Conservation (phyloP, 1,284 basidiomycete species). For the Coriolopsis trogii region DNA sequence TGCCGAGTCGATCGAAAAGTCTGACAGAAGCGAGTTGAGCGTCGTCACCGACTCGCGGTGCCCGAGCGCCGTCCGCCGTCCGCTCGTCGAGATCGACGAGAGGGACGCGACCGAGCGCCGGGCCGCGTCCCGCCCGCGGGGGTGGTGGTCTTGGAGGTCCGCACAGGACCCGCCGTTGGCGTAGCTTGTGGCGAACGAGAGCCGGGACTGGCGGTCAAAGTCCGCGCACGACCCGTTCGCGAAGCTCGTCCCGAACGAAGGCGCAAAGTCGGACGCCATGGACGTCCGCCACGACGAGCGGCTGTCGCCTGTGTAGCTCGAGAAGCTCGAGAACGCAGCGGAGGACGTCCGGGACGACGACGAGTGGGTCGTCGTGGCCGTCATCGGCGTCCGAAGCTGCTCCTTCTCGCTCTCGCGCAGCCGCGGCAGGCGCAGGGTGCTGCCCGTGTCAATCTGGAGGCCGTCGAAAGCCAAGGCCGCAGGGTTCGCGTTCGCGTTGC, state of each 20-base stretch:
- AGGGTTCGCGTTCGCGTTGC: slow-evolving; percentile 12
- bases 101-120: slow-evolving; percentile 15
- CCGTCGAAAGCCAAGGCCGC: slow-evolving; percentile 5
- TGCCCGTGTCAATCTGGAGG: slow-evolving; percentile 9
- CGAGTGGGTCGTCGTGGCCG: too few relatives aligned
- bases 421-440: background rate
- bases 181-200: slow-evolving; percentile 6
- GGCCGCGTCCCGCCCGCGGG: background rate
- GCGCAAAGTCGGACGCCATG: slow-evolving; percentile 22
- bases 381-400: slow-evolving; percentile 13
- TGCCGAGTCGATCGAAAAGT: slow-evolving; percentile 53
- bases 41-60: slow-evolving; percentile 55
- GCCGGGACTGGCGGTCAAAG: slow-evolving; percentile 13
- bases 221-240: slow-evolving; percentile 23
- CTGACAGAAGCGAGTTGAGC: slow-evolving; percentile 60
- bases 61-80: slow-evolving; percentile 13
- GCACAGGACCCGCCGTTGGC: slow-evolving; percentile 7
- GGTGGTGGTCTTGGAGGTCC: too few relatives aligned
- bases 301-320: slow-evolving; percentile 15
- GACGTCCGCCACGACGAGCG: slow-evolving; percentile 32
- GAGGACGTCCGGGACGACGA: slow-evolving; percentile 26
- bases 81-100: slow-evolving; percentile 11
- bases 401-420: background rate
- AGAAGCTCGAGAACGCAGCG: slow-evolving; percentile 24
- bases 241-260: slow-evolving; percentile 21